A percentile compares a stretch with the other conserved stretches of the same genome.
Conservation (phyloP, 2,329 filamentous ascomycete species). For the Fusarium floridanum region DNA sequence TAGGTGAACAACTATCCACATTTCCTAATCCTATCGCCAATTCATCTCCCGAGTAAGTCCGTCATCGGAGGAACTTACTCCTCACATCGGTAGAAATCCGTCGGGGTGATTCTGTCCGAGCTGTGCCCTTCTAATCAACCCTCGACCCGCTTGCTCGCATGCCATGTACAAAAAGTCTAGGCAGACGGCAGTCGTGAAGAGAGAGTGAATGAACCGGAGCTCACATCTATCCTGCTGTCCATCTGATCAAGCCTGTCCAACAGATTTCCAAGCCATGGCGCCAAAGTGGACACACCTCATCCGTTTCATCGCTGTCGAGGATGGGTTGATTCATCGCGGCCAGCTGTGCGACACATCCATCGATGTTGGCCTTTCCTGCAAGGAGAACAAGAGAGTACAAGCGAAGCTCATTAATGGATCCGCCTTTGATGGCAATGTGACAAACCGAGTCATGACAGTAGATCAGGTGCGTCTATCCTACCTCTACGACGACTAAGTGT, state of each 20-base stretch:
- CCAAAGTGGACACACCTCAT: neutral
- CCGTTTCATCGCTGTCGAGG: neutral
- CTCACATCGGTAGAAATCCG: neutral
- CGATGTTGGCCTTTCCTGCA: neutral
- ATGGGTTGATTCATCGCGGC: neutral
- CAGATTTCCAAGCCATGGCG: neutral
- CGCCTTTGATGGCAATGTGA: neutral
- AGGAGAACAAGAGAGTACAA: neutral
- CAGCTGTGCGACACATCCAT: neutral
- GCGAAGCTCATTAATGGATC: neutral
- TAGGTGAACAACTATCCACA: too few species aligned
- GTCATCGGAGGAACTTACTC: neutral
- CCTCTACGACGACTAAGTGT: neutral
- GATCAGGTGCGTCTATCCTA: neutral
- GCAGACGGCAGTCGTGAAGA: neutral
- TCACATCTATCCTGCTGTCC: neutral
- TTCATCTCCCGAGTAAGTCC: neutral
- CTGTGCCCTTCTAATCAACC: neutral
- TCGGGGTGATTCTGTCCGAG: neutral
- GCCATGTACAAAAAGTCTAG: neutral
- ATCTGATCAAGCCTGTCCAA: too few species aligned
- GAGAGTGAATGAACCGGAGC: too few species aligned
- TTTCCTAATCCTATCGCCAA: neutral
- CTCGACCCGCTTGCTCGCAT: neutral
- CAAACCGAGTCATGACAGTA: neutral